Conservation (phyloP, 169 alveolate species). For the Plasmodium adleri region DNA sequence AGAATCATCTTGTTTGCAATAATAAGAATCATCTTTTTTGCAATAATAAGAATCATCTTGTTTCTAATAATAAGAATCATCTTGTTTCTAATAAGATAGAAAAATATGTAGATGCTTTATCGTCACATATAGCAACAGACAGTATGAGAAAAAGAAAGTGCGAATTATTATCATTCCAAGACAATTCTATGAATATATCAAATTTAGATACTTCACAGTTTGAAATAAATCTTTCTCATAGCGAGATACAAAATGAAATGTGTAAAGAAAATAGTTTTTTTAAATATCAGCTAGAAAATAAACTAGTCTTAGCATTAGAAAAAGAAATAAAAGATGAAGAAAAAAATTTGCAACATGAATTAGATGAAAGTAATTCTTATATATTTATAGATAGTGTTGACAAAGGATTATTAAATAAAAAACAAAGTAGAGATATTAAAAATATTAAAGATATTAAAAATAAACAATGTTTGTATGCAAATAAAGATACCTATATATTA, state of each 20-base stretch:
- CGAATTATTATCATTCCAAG: too few relatives aligned
- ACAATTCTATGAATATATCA: too few relatives aligned
- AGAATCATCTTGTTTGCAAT: too few relatives aligned
- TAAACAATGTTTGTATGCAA: neutral
- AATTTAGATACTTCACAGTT: too few relatives aligned
- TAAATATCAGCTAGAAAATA: constrained; percentile 25
- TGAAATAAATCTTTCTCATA: too few relatives aligned
- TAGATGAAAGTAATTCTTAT: neutral
- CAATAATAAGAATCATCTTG: too few relatives aligned
- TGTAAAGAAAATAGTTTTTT: constrained; percentile 4
- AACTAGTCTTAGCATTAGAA: constrained; percentile 17
- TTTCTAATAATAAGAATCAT: too few relatives aligned
- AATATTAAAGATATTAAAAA: neutral
- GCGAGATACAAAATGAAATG: constrained; percentile 11
- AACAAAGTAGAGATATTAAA: neutral
- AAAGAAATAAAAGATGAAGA: constrained; percentile 34
- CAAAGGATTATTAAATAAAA: neutral
- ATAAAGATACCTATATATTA: neutral
- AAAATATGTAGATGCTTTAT: too few relatives aligned
- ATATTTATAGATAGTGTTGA: neutral
- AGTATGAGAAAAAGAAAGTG: too few relatives aligned
- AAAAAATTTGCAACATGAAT: constrained; percentile 17
- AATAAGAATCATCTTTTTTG: too few relatives aligned
- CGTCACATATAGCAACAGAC: too few relatives aligned
- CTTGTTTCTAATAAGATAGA: too few relatives aligned